Percentiles rank a stretch among this genome's conserved stretches.
Evolutionary conservation across 2,329 filamentous ascomycete species (phyloP).

Genomic region (Aspergillus novoparasiticus): DNA sequence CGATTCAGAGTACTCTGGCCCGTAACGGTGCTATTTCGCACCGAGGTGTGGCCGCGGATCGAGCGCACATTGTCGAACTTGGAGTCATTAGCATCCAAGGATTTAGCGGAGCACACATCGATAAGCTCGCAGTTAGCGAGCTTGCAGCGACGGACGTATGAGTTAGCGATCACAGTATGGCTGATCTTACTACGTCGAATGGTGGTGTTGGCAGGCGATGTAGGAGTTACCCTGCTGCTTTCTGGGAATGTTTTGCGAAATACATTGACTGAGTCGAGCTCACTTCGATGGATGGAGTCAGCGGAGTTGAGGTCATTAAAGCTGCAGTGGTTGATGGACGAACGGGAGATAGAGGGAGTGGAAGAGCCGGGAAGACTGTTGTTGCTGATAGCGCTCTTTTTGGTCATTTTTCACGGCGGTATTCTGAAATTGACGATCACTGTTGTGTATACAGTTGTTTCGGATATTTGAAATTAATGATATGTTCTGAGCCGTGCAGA

Average conservation of each 20-base stretch:
- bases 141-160: constrained; percentile 15
- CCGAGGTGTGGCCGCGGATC: constrained; percentile 15
- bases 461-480: neutral
- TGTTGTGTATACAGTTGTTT: neutral
- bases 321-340: constrained; percentile 11
- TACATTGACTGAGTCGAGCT: constrained; percentile 10
- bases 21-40: constrained; percentile 19
- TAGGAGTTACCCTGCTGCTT: neutral
- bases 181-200: constrained; percentile 21
- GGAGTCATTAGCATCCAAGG: constrained; percentile 15
- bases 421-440: neutral
- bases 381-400: neutral
- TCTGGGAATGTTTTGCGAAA: neutral
- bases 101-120: constrained; percentile 15
- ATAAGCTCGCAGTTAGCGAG: constrained; percentile 19
- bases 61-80: constrained; percentile 16
- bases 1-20: constrained; percentile 15
- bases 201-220: neutral
- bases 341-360: constrained; percentile 5
- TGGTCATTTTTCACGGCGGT: neutral
- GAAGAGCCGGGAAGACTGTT: neutral
- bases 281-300: constrained; percentile 15
- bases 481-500: no score
- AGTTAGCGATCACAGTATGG: constrained; percentile 20
- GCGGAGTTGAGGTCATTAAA: constrained; percentile 16